Evolutionary conservation across 331 rosid genomes (phyloP).

Genomic region (Quercus tomentella): DNA sequence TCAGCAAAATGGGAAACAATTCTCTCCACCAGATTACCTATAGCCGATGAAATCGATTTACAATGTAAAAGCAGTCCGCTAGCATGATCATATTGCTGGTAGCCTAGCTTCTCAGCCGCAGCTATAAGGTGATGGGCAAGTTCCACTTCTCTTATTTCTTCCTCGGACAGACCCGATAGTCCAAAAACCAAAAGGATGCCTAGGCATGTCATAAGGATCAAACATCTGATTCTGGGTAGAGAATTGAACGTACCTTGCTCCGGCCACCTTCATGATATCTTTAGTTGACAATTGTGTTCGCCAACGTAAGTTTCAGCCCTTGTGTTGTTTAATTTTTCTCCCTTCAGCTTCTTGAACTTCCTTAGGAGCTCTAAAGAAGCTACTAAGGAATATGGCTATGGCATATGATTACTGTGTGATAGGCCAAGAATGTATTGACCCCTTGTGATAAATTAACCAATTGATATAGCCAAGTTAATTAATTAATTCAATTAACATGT

Average conservation of each 20-base stretch:
- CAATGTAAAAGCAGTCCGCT: conserved; percentile 47
- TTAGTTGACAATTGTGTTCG: conserved; percentile 48
- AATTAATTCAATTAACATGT: no score
- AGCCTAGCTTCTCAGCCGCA: conserved; percentile 67
- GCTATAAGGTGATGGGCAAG: conserved; percentile 64
- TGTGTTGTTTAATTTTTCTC: conserved; percentile 5
- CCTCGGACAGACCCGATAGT: conserved; percentile 37
- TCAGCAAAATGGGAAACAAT: conserved; percentile 44
- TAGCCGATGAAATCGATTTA: conserved; percentile 39
- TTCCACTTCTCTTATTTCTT: conserved; percentile 58
- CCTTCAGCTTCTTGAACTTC: conserved; percentile 40
- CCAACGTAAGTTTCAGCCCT: conserved; percentile 1
- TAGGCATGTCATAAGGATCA: conserved; percentile 30
- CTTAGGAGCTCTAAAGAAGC: conserved; percentile 50
- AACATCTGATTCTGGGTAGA: conserved; percentile 26
- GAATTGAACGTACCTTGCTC: conserved; percentile 57
- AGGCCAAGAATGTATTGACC: no score
- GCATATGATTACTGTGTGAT: conserved; percentile 3
- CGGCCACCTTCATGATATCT: conserved; percentile 62
- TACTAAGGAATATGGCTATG: conserved; percentile 23
- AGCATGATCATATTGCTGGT: conserved; percentile 61
- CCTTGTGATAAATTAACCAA: no score
- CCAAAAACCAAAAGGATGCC: conserved; percentile 53
- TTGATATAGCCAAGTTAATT: no score
- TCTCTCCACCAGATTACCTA: conserved; percentile 40